Base-by-base conservation (phyloP, 2,329 filamentous ascomycete species). In the Trichoderma sp. region DNA sequence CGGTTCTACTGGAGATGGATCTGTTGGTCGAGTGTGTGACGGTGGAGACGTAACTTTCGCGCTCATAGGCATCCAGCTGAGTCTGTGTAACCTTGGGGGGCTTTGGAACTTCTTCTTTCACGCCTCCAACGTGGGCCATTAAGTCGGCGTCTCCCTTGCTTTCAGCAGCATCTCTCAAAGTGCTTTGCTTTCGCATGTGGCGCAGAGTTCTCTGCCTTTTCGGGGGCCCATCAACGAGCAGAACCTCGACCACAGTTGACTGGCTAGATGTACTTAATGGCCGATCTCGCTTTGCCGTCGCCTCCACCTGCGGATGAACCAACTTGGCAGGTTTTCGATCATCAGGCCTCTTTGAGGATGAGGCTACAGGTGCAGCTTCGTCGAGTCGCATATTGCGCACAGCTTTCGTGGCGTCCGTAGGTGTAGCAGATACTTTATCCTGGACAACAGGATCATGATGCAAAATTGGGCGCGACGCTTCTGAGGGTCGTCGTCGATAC, bases 161-260 rank as follows among this genome's bases (percentile, higher is more conserved):
- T 35, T 57, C 37, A 7, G 67, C 74, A 3, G 84, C 81, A 69
- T 86, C 82, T 68, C 86, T 81, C 67, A 89, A 72, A 1, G 78
- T 77, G 9, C 77, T 77, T 52, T 86, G 83, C 73, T 89, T 90
- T 71, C 82, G 85, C 12, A 88, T 84, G 74, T 90, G 88, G 5
- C 88, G 84, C 68, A 90, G 76, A 8, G 87, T 90, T 72, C 84
- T 83, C 67, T 79, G 82, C 54, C 81, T 81, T 61, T 80, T 82
- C 5, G 77, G 78, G 5, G 75, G 73, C 1, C 78, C 78, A 50
- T 87, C 84, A n/a, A 89, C 79, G 39, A 89, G 76, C 54, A 87
- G 80, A 4, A 86, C 86, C 73, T 87, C 87, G 10, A 89, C 81
- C 4, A 88, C 80, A 0, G 81, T 79, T 19, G 87, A 89, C 67